These are phyloP conservation scores for Cryoendolithus antarcticus DNA, from an alignment of 2,329 filamentous ascomycete species.

Conservation along the genomic window DNA sequence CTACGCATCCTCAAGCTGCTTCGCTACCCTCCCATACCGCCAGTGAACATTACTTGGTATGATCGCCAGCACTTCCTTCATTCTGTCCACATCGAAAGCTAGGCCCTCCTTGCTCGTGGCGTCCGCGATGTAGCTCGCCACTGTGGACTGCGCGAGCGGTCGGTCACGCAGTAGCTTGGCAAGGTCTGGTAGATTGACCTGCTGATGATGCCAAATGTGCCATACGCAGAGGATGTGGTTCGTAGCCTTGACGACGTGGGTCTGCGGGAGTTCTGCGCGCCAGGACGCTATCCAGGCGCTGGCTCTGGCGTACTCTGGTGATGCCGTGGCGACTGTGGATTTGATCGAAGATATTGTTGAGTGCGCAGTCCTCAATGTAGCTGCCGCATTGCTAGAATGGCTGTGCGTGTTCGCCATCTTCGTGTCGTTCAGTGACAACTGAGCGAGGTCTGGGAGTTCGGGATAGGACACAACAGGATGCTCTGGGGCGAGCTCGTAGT, in stretches of 20 bases:
- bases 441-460: constrained; percentile 6
- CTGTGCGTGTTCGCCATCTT: neutral
- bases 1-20: too few species aligned
- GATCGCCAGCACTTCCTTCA: constrained; percentile 13
- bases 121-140: constrained; percentile 47
- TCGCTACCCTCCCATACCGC: constrained; percentile 6
- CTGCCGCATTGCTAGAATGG: neutral
- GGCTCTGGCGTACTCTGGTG: constrained; percentile 6
- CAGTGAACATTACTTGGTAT: constrained; percentile 12
- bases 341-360: neutral
- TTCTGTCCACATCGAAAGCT: constrained; percentile 30
- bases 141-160: constrained; percentile 44
- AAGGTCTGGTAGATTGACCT: constrained; percentile 37
- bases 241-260: constrained; percentile 4
- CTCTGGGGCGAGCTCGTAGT: constrained; percentile 4
- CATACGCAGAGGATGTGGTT: constrained; percentile 38
- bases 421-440: constrained; percentile 3
- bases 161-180: constrained; percentile 47
- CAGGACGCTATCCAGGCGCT: constrained; percentile 9
- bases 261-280: constrained; percentile 4
- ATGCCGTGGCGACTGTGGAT: neutral
- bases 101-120: constrained; percentile 41
- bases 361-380: neutral
- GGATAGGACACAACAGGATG: constrained; percentile 3
- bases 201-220: constrained; percentile 49